Percentiles rank a stretch among this genome's conserved stretches.
Conservation (phyloP, 2,329 filamentous ascomycete genomes). For the Chaetomiaceae sp. region DNA sequence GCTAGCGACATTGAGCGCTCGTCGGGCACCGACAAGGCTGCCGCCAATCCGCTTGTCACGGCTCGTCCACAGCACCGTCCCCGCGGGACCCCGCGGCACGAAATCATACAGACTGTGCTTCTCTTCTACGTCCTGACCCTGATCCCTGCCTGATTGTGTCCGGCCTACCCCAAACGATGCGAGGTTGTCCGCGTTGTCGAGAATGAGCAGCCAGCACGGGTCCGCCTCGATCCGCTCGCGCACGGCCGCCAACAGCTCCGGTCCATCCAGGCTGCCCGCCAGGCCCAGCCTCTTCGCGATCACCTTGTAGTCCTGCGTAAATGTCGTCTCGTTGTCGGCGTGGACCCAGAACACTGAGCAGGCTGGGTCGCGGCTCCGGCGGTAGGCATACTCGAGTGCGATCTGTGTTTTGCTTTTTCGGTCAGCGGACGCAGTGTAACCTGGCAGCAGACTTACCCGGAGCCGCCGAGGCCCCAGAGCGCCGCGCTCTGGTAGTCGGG, state of each 20-base stretch:
- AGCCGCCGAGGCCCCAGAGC: conserved; percentile 26
- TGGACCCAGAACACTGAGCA: conserved; percentile 35
- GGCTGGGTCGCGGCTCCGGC: conserved; percentile 17
- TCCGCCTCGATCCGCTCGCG: conserved; percentile 11
- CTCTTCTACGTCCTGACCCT: neutral
- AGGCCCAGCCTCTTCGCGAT: conserved; percentile 28
- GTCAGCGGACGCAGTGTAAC: conserved; percentile 1
- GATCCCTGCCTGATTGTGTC: neutral
- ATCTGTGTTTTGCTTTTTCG: conserved; percentile 36
- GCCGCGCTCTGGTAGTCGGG: conserved; percentile 19
- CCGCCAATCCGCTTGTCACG: conserved; percentile 15
- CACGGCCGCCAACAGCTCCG: conserved; percentile 19
- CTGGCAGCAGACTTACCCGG: conserved; percentile 20
- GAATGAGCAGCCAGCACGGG: conserved; percentile 14
- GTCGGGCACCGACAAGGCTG: conserved; percentile 12
- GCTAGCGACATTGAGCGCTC: conserved; percentile 8
- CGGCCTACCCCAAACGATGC: conserved; percentile 10
- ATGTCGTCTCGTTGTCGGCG: conserved; percentile 29
- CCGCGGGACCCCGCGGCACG: conserved; percentile 6
- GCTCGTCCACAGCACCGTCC: conserved; percentile 18
- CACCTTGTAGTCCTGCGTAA: conserved; percentile 27
- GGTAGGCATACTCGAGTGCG: conserved; percentile 32
- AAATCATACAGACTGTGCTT: conserved; percentile 5
- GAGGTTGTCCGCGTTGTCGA: conserved; percentile 16
- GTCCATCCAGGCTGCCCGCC: conserved; percentile 11